Evolutionary conservation across 768 basidiomycete species (phyloP).

Genomic region (Boletales sp.): DNA sequence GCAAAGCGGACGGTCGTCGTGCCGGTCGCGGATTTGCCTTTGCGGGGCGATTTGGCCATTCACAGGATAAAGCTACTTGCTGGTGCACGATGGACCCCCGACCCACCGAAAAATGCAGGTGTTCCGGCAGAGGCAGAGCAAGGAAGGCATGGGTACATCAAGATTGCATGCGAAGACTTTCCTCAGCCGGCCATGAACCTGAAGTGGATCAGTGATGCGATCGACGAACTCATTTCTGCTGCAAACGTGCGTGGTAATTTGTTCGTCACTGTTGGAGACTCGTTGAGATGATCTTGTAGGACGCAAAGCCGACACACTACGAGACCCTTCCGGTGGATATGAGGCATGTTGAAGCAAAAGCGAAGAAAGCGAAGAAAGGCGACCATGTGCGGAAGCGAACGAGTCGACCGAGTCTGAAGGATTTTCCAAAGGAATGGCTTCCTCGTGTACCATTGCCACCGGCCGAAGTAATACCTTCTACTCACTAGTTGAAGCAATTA

Average conservation of each 20-base stretch:
- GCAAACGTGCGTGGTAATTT: conserved; percentile 68
- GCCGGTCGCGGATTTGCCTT: conserved; percentile 68
- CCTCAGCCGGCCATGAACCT: conserved; percentile 81
- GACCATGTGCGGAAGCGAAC: conserved; percentile 58
- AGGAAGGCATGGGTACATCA: conserved; percentile 75
- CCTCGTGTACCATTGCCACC: conserved; percentile 30
- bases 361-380: conserved; percentile 68
- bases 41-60: conserved; percentile 57
- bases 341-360: conserved; percentile 73
- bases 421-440: conserved; percentile 88
- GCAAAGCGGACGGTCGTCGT: conserved; percentile 72
- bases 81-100: conserved; percentile 80
- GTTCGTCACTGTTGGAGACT: conserved; percentile 2
- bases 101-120: conserved; percentile 69
- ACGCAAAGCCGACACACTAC: conserved; percentile 41
- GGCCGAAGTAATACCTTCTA: conserved; percentile 3
- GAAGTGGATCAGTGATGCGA: conserved; percentile 88
- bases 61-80: conserved; percentile 89
- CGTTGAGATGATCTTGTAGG: conserved; percentile 19
- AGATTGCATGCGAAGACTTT: conserved; percentile 89
- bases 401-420: conserved; percentile 62
- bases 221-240: conserved; percentile 74
- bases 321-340: conserved; percentile 74
- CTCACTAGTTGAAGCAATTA: conserved; percentile 9
- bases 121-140: conserved; percentile 39